Evolutionary conservation across 345 rosid species (phyloP).

Genomic region (Brassica juncea): DNA sequence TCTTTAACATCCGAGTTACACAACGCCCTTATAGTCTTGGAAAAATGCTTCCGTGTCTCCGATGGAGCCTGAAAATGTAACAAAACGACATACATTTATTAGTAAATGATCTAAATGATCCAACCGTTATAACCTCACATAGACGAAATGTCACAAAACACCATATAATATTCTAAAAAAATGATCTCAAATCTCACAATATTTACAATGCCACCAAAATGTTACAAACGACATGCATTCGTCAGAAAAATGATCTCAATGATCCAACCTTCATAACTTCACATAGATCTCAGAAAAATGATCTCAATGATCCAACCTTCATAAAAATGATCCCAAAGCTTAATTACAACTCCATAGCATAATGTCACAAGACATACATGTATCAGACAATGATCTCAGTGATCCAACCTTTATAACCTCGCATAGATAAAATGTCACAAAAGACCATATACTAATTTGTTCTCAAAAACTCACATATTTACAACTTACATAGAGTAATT

Average conservation of each 20-base stretch:
- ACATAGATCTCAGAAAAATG: background rate
- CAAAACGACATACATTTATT: background rate
- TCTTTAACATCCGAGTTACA: slow-evolving; percentile 83
- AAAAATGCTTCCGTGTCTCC: slow-evolving; percentile 61
- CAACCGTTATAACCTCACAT: background rate
- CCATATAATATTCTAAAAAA: background rate
- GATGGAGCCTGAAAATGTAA: slow-evolving; percentile 62
- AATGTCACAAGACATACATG: background rate
- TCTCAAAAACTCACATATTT: too few species aligned
- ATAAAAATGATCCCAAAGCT: background rate
- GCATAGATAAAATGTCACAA: too few species aligned
- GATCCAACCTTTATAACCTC: too few species aligned
- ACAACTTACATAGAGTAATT: background rate
- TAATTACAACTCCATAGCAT: background rate
- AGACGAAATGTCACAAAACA: background rate
- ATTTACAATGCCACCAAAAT: background rate
- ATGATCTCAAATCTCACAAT: slow-evolving; percentile 1
- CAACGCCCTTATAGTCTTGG: slow-evolving; percentile 79
- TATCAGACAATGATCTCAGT: too few species aligned
- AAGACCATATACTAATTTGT: too few species aligned
- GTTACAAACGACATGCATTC: background rate
- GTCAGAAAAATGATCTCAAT: background rate
- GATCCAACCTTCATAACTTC: background rate
- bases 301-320: background rate
- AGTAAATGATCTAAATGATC: background rate